Base-by-base conservation (phyloP, 805 yeast species). In the Danielozyma ontarioensis region DNA sequence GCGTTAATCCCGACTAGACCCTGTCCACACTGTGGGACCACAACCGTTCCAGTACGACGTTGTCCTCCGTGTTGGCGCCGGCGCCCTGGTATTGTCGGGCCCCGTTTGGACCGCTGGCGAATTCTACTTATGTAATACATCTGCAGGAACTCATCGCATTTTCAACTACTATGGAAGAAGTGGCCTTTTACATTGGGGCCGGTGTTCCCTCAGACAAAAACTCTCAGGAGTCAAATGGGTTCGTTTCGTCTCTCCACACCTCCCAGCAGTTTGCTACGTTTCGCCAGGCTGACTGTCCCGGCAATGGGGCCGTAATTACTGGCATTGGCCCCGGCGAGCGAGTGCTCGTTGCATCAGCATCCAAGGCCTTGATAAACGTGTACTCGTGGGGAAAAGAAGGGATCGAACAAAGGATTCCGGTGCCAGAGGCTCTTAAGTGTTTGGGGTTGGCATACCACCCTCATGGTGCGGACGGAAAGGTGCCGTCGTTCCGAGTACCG, bases 381-480 rank as follows among this genome's bases (percentile, higher is more conserved):
- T 89, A 86, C 50, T 59, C 76, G 4, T 70, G 79, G 64, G 82
- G 85, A 14, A 78, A 80, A 43, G 83, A 78, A 68, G 66, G 85
- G 21, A 74, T 79, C 4, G 86, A 84, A 44, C 93, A 88, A 62
- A 69, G 81, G 47, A 68, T 89, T 26, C 93, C 96, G 0, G 66
- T 89, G 11, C 96, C 97, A 0, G 97, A 86, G 55, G 77, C 76
- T 33, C 57, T 89, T 26, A 59, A 73, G 11, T 75, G 86, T 50
- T 46, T 86, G 31, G 62, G 73, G 0, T 46, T 75, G 62, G 45
- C 65, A 51, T 33, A 61, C 53, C 54, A 62, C 48, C 47, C 62
- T 26, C 25, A 44, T 32, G 5, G 27, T 7, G 15, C 17, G 13
- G 18, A 21, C 53, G 23, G 39, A 50, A 50, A 40, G 12, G 50